Percentiles rank a stretch among this genome's conserved stretches.
Conservation (phyloP, 148 eudicot species). For the Rheum nobile region DNA sequence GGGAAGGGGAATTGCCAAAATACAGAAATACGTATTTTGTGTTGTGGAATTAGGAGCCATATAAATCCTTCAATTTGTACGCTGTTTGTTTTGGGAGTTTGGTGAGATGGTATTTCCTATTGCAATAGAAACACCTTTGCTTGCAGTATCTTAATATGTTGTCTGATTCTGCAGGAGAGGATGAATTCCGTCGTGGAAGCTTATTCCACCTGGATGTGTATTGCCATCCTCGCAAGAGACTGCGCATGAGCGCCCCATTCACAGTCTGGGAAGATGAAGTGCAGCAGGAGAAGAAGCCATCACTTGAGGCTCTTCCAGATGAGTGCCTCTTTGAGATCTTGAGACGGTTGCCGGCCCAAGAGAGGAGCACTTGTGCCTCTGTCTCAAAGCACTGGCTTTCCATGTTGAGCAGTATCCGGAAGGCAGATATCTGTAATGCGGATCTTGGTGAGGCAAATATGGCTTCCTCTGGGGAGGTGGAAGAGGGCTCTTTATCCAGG, state of each 20-base stretch:
- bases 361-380: constrained; percentile 62
- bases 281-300: constrained; percentile 29
- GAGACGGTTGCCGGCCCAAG: constrained; percentile 59
- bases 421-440: constrained; percentile 32
- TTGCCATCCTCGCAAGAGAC: constrained; percentile 46
- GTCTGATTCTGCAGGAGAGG: constrained; percentile 44
- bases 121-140: background rate
- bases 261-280: constrained; percentile 18
- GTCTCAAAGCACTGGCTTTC: constrained; percentile 92
- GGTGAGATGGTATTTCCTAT: background rate
- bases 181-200: constrained; percentile 34
- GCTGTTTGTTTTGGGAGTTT: no score
- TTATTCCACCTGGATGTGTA: constrained; percentile 32
- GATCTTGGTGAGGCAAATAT: constrained; percentile 21
- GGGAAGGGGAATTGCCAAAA: background rate
- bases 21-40: background rate
- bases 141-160: background rate
- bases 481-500: constrained; percentile 69
- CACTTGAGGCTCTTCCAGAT: constrained; percentile 71
- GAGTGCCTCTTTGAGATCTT: constrained; percentile 88
- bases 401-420: constrained; percentile 41
- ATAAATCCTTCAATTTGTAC: background rate
- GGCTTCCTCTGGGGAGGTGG: constrained; percentile 22
- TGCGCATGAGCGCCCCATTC: constrained; percentile 38
- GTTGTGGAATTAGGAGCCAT: background rate